Base-by-base conservation (phyloP, 2,329 filamentous ascomycete genomes). In the Nigrograna mackinnonii region DNA sequence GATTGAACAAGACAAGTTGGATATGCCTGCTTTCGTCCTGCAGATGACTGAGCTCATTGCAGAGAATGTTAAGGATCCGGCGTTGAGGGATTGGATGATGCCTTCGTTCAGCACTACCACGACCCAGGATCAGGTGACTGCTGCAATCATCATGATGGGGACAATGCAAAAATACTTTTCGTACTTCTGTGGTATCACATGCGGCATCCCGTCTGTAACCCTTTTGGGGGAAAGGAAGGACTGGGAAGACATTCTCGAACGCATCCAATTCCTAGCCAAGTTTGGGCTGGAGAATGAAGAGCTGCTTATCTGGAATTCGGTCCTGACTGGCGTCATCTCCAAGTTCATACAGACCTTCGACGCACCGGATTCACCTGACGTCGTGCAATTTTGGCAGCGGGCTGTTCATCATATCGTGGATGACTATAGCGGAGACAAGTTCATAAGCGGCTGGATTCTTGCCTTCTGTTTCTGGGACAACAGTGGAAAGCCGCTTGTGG, bases 141-240 rank as follows among this genome's bases (percentile, higher is more conserved):
- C 54, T 21, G 40, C 44, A 0, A 39, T 55, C 2, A 35, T 57
- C 9, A 56, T 57, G 50, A 56, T 57, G 47, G 50, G 47, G 3
- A 43, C 37, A 0, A 41, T 53, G 40, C 41, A 54, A 5, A 45
- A 46, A n/a, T 56, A 53, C 35, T 57, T 55, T 36, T 38, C 38
- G 1, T 57, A 47, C 39, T 32, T 18, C 1, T 26, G 24, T 13
- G 1, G 3, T 1, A 14, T 33, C 0, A 17, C 2, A 5, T 59
- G 54, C 16, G 56, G 56, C 0, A 47, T 57, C 11, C 52, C 54
- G 2, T 52, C 56, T 2, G 49, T 59, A 2, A 56, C 54, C 2
- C 35, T 57, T 2, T 35, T 59, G 4, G 52, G 55, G 5, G 47
- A 54, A 20, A 40, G 43, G 5, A 35, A 33, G 5, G 54, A 57